A percentile compares a stretch with the other conserved stretches of the same genome.
Conservation (phyloP, 495 filamentous ascomycete species). For the Trichoderma reesei region DNA sequence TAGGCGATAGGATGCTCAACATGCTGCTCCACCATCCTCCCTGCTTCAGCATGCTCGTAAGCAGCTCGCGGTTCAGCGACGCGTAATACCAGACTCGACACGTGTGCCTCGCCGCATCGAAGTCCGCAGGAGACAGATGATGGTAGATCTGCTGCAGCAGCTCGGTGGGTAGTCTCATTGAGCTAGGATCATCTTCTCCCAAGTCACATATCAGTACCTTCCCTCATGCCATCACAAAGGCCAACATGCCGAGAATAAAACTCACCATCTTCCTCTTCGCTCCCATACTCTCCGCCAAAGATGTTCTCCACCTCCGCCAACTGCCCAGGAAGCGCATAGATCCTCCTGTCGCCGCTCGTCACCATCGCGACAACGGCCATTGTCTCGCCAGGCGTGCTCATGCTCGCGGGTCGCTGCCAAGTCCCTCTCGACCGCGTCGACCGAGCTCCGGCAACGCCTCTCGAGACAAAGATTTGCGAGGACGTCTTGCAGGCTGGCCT, state of each 20-base stretch:
- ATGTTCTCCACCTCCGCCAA: neutral
- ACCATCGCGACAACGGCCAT: neutral
- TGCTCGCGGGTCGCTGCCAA: neutral
- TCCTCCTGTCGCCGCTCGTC: constrained; percentile 4
- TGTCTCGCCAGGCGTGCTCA: neutral
- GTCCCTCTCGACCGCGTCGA: neutral
- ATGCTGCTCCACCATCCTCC: constrained; percentile 48
- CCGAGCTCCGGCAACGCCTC: neutral
- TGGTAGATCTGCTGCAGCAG: constrained; percentile 50
- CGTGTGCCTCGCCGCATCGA: constrained; percentile 55
- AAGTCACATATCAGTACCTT: neutral
- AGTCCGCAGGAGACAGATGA: constrained; percentile 48
- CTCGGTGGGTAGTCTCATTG: constrained; percentile 43
- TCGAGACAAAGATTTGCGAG: constrained; percentile 5
- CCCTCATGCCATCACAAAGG: too few species aligned
- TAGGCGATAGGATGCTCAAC: constrained; percentile 31
- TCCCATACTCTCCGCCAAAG: neutral
- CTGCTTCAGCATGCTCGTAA: constrained; percentile 44
- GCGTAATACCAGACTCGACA: constrained; percentile 59
- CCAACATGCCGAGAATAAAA: neutral
- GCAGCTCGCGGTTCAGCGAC: constrained; percentile 44
- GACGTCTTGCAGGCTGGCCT: neutral
- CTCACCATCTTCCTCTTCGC: neutral
- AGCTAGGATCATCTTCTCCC: constrained; percentile 8
- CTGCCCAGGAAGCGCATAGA: constrained; percentile 5